These are phyloP conservation scores for Pyricularia pennisetigena DNA, from an alignment of 2,329 filamentous ascomycete genomes.

Conservation along the genomic window DNA sequence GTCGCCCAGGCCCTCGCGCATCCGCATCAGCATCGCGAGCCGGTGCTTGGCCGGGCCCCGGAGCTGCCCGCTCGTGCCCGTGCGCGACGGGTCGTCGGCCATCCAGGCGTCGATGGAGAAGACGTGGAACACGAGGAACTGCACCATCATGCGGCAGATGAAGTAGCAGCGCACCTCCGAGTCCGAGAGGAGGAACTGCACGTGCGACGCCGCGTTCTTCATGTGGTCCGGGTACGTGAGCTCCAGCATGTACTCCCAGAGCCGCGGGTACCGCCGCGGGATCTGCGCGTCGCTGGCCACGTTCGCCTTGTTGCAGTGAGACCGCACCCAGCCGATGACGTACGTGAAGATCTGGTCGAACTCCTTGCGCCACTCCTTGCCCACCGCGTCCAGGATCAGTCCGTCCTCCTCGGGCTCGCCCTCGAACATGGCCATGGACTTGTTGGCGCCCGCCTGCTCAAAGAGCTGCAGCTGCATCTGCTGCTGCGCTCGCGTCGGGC, in stretches of 20 bases:
- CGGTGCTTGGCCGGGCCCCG: background rate
- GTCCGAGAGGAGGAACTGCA: slow-evolving; percentile 21
- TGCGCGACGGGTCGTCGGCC: slow-evolving; percentile 3
- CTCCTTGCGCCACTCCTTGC: slow-evolving; percentile 5
- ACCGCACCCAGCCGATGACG: slow-evolving; percentile 10
- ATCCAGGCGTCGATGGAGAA: slow-evolving; percentile 23
- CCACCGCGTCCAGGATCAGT: slow-evolving; percentile 6
- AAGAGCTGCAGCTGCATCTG: background rate
- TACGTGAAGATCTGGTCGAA: slow-evolving; percentile 12
- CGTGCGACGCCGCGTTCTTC: slow-evolving; percentile 19
- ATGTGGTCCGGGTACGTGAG: slow-evolving; percentile 17
- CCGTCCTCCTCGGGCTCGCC: slow-evolving; percentile 3
- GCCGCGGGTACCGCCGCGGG: slow-evolving; percentile 6
- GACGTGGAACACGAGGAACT: slow-evolving; percentile 24
- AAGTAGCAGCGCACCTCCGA: slow-evolving; percentile 21
- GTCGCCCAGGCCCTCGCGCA: background rate
- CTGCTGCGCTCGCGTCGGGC: background rate
- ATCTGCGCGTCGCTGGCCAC: slow-evolving; percentile 3
- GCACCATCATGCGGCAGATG: slow-evolving; percentile 25
- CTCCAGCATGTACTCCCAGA: slow-evolving; percentile 27
- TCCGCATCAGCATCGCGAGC: background rate
- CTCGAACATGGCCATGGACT: background rate
- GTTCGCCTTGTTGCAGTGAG: slow-evolving; percentile 7
- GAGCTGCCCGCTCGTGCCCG: background rate
- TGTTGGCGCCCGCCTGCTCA: background rate